These are phyloP conservation scores for Pythium biforme DNA, from an alignment of 352 stramenopile species.

Conservation along the genomic window DNA sequence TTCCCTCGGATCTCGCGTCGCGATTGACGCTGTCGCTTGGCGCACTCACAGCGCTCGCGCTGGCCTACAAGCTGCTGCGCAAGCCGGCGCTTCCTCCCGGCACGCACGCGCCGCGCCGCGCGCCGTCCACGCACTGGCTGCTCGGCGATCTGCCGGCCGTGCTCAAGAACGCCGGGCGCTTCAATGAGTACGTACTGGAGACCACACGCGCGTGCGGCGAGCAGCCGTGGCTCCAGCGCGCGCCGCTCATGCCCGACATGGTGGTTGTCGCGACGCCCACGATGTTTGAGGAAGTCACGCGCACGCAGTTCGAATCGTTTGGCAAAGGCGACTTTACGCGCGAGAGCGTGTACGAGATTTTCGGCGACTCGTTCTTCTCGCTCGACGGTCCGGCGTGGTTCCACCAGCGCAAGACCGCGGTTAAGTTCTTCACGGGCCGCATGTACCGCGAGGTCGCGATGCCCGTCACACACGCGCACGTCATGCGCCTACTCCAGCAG, in stretches of 20 bases:
- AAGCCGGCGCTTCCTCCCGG: too few species aligned
- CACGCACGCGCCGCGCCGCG: too few species aligned
- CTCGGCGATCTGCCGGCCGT: too few species aligned
- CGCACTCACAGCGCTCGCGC: neutral
- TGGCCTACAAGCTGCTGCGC: too few species aligned
- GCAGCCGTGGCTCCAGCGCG: conserved; percentile 8
- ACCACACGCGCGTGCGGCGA: neutral
- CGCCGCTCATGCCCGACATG: conserved; percentile 8
- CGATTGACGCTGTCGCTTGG: neutral
- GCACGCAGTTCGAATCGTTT: conserved; percentile 18
- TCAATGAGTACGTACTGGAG: neutral
- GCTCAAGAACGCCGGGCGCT: neutral
- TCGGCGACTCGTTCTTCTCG: conserved; percentile 19
- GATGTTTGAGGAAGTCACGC: conserved; percentile 19
- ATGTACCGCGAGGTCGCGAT: conserved; percentile 8
- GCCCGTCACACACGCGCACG: neutral
- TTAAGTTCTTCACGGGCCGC: conserved; percentile 8
- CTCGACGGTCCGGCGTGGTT: conserved; percentile 17
- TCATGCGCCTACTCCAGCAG: neutral
- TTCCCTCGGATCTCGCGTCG: neutral
- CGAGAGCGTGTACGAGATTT: conserved; percentile 3
- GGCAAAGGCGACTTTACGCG: conserved; percentile 7
- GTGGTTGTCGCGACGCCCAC: conserved; percentile 12
- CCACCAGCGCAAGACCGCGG: conserved; percentile 19
- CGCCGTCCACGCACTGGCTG: too few species aligned